phyloP scores from a whole-genome alignment of 768 basidiomycete species.

The Phlegmacium glaucopus region DNA sequence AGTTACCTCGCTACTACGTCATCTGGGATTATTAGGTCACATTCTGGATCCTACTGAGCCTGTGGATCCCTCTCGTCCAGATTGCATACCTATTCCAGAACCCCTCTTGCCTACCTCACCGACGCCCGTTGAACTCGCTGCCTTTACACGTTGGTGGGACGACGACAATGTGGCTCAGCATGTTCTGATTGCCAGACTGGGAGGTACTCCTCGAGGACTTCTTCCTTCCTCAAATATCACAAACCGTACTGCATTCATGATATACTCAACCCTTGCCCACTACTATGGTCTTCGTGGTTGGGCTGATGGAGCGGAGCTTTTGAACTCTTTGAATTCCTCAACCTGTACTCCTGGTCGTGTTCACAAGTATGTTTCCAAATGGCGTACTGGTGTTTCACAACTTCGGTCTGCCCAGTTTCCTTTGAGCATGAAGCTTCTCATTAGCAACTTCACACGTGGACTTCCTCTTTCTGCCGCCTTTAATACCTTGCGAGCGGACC shows the following conservation, averaged over 20 bases:
- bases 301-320: neutral
- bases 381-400: neutral
- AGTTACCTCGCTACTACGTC: neutral
- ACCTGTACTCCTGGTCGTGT: neutral
- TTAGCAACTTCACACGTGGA: constrained; percentile 1
- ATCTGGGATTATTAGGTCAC: neutral
- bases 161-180: constrained; percentile 3
- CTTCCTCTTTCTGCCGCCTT: neutral
- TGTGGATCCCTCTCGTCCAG: neutral
- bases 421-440: constrained; percentile 1
- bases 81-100: neutral
- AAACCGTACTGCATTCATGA: neutral
- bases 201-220: neutral
- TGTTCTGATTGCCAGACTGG: neutral
- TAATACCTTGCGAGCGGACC: neutral
- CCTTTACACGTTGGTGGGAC: constrained; percentile 1
- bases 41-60: constrained; percentile 1
- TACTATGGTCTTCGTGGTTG: neutral
- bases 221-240: constrained; percentile 1
- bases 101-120: neutral
- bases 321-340: neutral
- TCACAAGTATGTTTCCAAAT: neutral
- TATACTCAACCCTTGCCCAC: neutral
- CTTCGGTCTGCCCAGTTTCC: neutral
- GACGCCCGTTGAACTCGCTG: neutral